These are phyloP conservation scores for Agroathelia rolfsii DNA, from an alignment of 1,284 basidiomycete species.

Conservation along the genomic window DNA sequence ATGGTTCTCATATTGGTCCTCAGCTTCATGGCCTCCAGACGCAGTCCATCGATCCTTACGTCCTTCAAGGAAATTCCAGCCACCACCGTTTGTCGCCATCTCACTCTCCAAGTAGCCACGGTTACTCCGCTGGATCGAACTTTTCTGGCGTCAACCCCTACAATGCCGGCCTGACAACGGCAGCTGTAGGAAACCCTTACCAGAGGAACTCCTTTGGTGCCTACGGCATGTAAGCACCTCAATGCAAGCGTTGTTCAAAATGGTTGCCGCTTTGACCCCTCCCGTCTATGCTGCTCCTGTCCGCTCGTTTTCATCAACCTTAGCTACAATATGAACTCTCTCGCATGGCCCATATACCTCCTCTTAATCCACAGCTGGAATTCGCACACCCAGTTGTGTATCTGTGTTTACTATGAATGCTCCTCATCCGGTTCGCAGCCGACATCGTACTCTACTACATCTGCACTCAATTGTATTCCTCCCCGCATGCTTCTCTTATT, in stretches of 20 bases:
- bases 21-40: slow-evolving; percentile 53
- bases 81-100: slow-evolving; percentile 52
- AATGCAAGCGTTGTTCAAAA: slow-evolving; percentile 12
- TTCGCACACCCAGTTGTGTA: slow-evolving; percentile 18
- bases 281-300: slow-evolving; percentile 11
- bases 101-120: slow-evolving; percentile 43
- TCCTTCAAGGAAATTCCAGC: slow-evolving; percentile 58
- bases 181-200: slow-evolving; percentile 59
- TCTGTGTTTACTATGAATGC: slow-evolving; percentile 14
- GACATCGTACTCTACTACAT: slow-evolving; percentile 31
- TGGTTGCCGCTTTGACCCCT: slow-evolving; percentile 9
- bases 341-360: slow-evolving; percentile 23
- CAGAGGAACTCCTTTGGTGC: slow-evolving; percentile 59
- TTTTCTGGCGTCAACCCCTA: slow-evolving; percentile 48
- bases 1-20: slow-evolving; percentile 32
- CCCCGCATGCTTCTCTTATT: slow-evolving; percentile 48
- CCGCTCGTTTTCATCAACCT: slow-evolving; percentile 21
- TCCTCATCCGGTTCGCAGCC: slow-evolving; percentile 20
- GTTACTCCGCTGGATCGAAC: slow-evolving; percentile 42
- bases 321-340: slow-evolving; percentile 25
- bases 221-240: slow-evolving; percentile 79
- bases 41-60: slow-evolving; percentile 68
- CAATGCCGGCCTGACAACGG: slow-evolving; percentile 40
- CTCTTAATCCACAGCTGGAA: slow-evolving; percentile 9
- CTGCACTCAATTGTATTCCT: slow-evolving; percentile 60